Conservation (phyloP, 331 rosid species). For the Spiraea crenata region DNA sequence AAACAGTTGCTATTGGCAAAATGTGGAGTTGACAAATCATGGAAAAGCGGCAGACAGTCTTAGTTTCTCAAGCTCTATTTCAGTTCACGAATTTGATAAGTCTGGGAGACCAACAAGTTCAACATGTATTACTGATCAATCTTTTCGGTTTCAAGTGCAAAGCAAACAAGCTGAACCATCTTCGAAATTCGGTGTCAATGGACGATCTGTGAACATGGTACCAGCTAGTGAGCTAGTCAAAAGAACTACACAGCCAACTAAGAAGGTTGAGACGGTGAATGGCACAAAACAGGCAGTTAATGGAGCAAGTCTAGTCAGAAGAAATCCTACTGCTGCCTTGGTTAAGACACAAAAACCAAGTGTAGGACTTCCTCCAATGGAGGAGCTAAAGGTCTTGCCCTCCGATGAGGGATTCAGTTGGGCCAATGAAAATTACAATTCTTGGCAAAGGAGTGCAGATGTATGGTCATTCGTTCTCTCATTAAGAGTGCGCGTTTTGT, state of each 20-base stretch:
- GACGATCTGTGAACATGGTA: constrained; percentile 74
- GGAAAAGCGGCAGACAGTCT: constrained; percentile 39
- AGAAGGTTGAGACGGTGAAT: constrained; percentile 41
- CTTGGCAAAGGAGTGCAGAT: constrained; percentile 79
- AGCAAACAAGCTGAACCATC: constrained; percentile 54
- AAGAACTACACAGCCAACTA: constrained; percentile 36
- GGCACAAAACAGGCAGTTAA: constrained; percentile 57
- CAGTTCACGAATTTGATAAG: constrained; percentile 36
- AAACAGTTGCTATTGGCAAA: constrained; percentile 45
- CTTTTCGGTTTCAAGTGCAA: constrained; percentile 38
- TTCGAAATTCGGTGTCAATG: constrained; percentile 50
- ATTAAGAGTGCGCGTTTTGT: constrained; percentile 77
- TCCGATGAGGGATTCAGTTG: constrained; percentile 91
- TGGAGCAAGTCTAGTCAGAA: constrained; percentile 53
- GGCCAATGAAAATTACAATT: constrained; percentile 89
- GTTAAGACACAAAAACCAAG: constrained; percentile 38
- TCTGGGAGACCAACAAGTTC: constrained; percentile 25
- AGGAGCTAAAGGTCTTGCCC: constrained; percentile 70
- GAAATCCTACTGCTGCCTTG: constrained; percentile 30
- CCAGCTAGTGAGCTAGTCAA: constrained; percentile 61
- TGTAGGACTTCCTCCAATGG: constrained; percentile 53
- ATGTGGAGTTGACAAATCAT: constrained; percentile 40
- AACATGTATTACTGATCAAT: constrained; percentile 19
- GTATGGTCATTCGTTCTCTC: constrained; percentile 92
- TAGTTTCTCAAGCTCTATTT: constrained; percentile 57